Base-by-base conservation (phyloP, 129 eudicot genomes). In the Flaveria trinervia region DNA sequence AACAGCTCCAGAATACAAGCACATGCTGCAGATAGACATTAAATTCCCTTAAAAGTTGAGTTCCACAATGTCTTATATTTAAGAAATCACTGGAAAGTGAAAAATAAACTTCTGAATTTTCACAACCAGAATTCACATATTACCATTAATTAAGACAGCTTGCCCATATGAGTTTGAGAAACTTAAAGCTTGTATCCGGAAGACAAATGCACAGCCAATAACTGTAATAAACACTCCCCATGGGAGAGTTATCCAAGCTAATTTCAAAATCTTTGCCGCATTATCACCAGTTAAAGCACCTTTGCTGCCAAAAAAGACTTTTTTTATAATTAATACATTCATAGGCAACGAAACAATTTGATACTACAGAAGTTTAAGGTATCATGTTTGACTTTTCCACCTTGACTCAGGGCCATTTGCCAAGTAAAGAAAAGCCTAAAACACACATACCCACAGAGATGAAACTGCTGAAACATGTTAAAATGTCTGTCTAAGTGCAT, bases 171-270 rank as follows among this genome's bases (percentile, higher is more conserved):
- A 81, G 82, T 83, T 84, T 23, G 96, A 88, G 76, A 81, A 91
- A 72, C 83, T 89, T 80, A 95, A 68, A 57, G 28, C 85, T 86
- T 92, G 94, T 83, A 86, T 91, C 97, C 97, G 85, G 87, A 95
- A 89, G 78, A 95, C 89, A 66, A 86, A 80, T 61, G 83, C 36
- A 68, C 89, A 89, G 65, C 88, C 96, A 52, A 72, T 71, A 76
- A 85, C 26, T 45, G 97, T 89, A 60, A 88, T 80, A 13, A 89
- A 6, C 64, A 88, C 79, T 73, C 99, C 99, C 67, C 89, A 72
- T 28, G 99, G 99, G 65, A 92, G 65, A 83, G 92, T 87, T 71
- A 91, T 77, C 99, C 99, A 95, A 2, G 99, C 96, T 78, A 95
- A 86, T 69, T 89, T 89, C 85, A 95, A 70, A 72, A 95, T 85